Base-by-base conservation (phyloP, 1,284 basidiomycete species). In the Pseudozyma flocculosa region DNA sequence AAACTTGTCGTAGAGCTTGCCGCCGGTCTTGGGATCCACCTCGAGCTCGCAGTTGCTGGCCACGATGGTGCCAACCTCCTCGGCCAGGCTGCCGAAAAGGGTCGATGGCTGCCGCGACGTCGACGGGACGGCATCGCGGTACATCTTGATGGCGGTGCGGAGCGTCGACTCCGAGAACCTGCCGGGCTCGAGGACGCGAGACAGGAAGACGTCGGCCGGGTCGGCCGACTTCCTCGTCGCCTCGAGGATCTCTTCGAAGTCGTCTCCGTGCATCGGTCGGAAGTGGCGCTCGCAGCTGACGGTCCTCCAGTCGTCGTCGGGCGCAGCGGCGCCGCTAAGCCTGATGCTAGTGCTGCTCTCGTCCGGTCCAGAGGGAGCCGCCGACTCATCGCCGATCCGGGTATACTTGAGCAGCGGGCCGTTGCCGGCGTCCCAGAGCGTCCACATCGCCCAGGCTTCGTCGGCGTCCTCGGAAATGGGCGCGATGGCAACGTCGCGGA, bases 401-500 rank as follows among this genome's bases (percentile, higher is more conserved):
- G 57, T 48, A 32, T 65, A 59, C 19, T 70, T 65, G 48, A 70
- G 50, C 18, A 74, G 41, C 1, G 68, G 58, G 18, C 60, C 65
- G 10, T 61, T 62, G 11, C 61, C 66, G 17, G 67, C 61, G 49
- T 76, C 70, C 73, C 73, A 76, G 14, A 73, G 43, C 4, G 71
- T 57, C 73, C 73, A 74, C 36, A 73, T 61, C 29, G 54, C 54
- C 68, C 68, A 70, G 14, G 54, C 56, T 9, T 64, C 58, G n/a
- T 48, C 48, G 3, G 42, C 38, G 19, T 21, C 36, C 15, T 48
- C 48, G 41, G 51, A 51, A 26, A 50, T 45, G 3, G 53, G 59
- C 13, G 51, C 64, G 22, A 75, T 59, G 34, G 48, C 57, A 10
- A 72, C 59, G 40, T 75, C 73, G 15, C 73, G 60, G 45, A 75